A percentile compares a stretch with the other conserved stretches of the same genome.
Evolutionary conservation across 305 asterid species (phyloP).

Genomic region (Striga hermonthica): DNA sequence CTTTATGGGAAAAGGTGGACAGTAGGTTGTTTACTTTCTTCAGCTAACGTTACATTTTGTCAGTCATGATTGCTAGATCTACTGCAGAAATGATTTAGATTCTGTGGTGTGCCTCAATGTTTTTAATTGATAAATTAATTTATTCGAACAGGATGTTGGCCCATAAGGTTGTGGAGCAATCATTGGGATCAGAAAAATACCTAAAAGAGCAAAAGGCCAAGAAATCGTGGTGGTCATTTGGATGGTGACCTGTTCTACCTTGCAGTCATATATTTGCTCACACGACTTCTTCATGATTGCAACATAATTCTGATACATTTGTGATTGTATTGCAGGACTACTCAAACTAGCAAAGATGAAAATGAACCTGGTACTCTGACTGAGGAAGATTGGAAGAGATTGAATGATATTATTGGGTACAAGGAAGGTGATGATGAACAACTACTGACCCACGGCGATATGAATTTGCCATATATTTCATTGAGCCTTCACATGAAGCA

Average conservation of each 20-base stretch:
- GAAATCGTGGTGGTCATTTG: constrained; percentile 95
- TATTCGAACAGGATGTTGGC: constrained; percentile 82
- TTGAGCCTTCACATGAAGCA: constrained; percentile 93
- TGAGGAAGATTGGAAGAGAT: constrained; percentile 91
- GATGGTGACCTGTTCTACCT: constrained; percentile 55
- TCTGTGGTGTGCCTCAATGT: constrained; percentile 18
- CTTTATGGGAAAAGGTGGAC: constrained; percentile 12
- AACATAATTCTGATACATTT: constrained; percentile 26
- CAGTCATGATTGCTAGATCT: constrained; percentile 24
- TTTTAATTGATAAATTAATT: constrained; percentile 23
- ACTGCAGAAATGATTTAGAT: constrained; percentile 26
- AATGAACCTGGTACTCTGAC: constrained; percentile 70
- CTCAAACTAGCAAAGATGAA: constrained; percentile 65
- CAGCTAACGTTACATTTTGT: constrained; percentile 9
- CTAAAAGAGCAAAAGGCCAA: constrained; percentile 54
- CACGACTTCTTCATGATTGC: constrained; percentile 29
- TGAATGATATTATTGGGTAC: constrained; percentile 84
- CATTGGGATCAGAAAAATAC: constrained; percentile 55
- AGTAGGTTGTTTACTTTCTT: constrained; percentile 27
- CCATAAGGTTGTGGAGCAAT: constrained; percentile 89
- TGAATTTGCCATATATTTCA: constrained; percentile 54
- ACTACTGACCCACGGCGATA: constrained; percentile 42
- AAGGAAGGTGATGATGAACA: constrained; percentile 68
- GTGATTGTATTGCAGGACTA: constrained; percentile 52
- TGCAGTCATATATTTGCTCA: constrained; percentile 21